These are phyloP conservation scores for Russula sp. DNA, from an alignment of 768 basidiomycete genomes.

Conservation along the genomic window DNA sequence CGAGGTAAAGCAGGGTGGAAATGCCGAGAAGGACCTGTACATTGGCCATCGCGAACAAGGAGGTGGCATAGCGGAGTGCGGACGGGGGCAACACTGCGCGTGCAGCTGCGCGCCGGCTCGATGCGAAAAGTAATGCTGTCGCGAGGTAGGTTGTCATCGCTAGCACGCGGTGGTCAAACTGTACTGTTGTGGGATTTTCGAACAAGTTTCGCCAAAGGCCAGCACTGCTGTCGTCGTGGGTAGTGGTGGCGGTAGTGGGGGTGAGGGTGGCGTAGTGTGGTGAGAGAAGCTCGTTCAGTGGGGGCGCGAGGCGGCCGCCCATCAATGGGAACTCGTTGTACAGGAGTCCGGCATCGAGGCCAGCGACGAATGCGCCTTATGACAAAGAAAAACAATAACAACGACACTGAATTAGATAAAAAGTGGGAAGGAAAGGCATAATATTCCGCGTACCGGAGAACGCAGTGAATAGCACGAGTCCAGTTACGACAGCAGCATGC, in stretches of 20 bases:
- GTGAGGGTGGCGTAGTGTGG: conserved; percentile 59
- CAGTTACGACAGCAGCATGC: conserved; percentile 60
- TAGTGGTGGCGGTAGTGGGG: too few species aligned
- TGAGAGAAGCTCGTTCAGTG: conserved; percentile 77
- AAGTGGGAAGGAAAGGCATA: conserved; percentile 14
- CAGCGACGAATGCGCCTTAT: conserved; percentile 94
- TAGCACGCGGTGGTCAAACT: conserved; percentile 95
- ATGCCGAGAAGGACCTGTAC: conserved; percentile 77
- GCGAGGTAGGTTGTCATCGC: conserved; percentile 81
- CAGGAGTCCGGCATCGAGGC: conserved; percentile 92
- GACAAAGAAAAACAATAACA: background rate
- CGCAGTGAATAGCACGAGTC: conserved; percentile 85
- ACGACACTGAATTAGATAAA: background rate
- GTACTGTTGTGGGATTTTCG: conserved; percentile 97
- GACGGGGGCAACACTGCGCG: conserved; percentile 56
- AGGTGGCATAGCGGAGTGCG: conserved; percentile 50
- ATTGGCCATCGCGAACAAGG: conserved; percentile 77
- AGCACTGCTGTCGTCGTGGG: conserved; percentile 50
- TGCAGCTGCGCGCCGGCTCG: conserved; percentile 51
- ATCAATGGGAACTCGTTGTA: conserved; percentile 99
- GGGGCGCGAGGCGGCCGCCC: conserved; percentile 85
- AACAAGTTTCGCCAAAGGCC: conserved; percentile 94
- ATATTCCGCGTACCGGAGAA: conserved; percentile 64
- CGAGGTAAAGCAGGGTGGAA: conserved; percentile 85
- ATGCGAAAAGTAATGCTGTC: conserved; percentile 60